A percentile compares a stretch with the other conserved stretches of the same genome.
Conservation (phyloP, 306 rosid species). For the Chamaecrista fasciculata region DNA sequence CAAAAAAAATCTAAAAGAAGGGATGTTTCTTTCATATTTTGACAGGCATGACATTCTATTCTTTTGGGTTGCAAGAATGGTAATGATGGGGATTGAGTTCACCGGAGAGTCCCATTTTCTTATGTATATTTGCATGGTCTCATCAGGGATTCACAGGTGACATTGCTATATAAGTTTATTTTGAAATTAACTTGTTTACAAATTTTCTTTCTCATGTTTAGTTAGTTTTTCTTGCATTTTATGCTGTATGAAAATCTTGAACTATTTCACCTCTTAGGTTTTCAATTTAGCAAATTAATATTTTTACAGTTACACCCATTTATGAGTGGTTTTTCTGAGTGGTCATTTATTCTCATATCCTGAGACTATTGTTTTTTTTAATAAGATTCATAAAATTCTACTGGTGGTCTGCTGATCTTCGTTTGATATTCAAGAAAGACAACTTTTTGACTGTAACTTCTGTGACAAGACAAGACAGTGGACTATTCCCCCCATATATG, state of each 20-base stretch:
- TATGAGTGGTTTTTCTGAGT: neutral
- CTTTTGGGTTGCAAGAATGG: conserved; percentile 99
- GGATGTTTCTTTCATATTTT: conserved; percentile 32
- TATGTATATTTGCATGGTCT: conserved; percentile 94
- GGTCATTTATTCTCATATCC: neutral
- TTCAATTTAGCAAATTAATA: neutral
- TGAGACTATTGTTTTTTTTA: neutral
- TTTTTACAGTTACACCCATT: neutral
- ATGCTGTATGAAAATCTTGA: neutral
- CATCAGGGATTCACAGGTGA: conserved; percentile 90
- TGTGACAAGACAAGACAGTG: neutral
- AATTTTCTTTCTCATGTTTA: conserved; percentile 4
- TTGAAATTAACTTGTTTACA: conserved; percentile 19
- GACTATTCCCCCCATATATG: too few relatives aligned
- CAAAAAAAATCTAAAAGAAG: neutral
- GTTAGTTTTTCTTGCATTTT: neutral
- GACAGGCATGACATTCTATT: conserved; percentile 94
- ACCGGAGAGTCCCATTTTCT: conserved; percentile 80
- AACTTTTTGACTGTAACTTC: neutral
- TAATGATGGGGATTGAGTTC: conserved; percentile 97
- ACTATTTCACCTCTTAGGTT: neutral
- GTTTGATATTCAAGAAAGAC: neutral
- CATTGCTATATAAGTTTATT: conserved; percentile 14
- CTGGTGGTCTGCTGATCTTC: neutral
- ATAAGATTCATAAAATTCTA: neutral